Conservation (phyloP, 371 early-diverging fungal genomes). For the Mortierella sp. region DNA sequence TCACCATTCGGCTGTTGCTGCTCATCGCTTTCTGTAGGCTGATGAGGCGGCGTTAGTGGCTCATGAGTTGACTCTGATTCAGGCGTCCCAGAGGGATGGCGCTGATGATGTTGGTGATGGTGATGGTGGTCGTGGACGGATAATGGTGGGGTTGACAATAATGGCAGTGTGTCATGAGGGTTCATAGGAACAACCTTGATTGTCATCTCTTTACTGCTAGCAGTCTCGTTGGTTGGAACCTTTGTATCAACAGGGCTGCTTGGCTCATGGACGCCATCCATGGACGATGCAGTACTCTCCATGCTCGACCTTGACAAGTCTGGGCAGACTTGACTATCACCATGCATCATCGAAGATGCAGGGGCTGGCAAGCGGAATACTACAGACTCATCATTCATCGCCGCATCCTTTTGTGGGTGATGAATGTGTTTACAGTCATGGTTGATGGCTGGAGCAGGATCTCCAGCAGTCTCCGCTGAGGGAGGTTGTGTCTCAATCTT, state of each 20-base stretch:
- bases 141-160: slow-evolving; percentile 38
- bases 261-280: slow-evolving; percentile 31
- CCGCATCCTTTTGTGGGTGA: background rate
- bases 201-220: slow-evolving; percentile 27
- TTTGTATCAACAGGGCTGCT: slow-evolving; percentile 30
- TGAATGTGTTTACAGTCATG: background rate
- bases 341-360: slow-evolving; percentile 17
- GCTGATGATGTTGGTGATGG: slow-evolving; percentile 17
- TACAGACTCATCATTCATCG: slow-evolving; percentile 4
- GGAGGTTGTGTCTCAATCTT: slow-evolving; percentile 17
- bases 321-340: slow-evolving; percentile 46
- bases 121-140: slow-evolving; percentile 48
- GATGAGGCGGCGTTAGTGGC: slow-evolving; percentile 49
- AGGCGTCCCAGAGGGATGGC: slow-evolving; percentile 23
- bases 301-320: slow-evolving; percentile 43
- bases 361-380: slow-evolving; percentile 20
- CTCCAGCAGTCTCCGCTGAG: background rate
- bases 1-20: background rate
- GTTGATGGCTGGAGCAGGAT: background rate
- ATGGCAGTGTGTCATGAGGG: slow-evolving; percentile 16
- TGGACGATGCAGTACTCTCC: slow-evolving; percentile 36
- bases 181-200: slow-evolving; percentile 36
- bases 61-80: slow-evolving; percentile 33
- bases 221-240: slow-evolving; percentile 3
- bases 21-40: slow-evolving; percentile 22